These are phyloP conservation scores for Fusarium mundagurra DNA, from an alignment of 2,329 filamentous ascomycete genomes.

Conservation along the genomic window DNA sequence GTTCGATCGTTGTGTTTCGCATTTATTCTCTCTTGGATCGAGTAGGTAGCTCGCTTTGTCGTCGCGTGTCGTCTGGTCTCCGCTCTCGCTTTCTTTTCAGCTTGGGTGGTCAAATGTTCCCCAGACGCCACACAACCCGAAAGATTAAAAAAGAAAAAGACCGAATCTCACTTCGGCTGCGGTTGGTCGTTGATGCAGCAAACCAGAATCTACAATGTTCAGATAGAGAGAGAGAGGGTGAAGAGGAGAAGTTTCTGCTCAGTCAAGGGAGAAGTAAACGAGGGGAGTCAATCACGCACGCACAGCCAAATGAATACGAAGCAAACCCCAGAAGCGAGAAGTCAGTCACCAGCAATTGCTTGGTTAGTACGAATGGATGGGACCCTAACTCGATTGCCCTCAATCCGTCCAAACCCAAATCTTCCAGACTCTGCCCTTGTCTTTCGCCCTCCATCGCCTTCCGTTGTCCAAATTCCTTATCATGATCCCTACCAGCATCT, in stretches of 20 bases:
- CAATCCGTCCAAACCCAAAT: conserved; percentile 14
- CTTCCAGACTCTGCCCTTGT: conserved; percentile 11
- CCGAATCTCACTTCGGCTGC: background rate
- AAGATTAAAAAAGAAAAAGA: conserved; percentile 4
- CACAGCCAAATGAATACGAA: conserved; percentile 34
- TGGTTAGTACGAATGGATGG: conserved; percentile 6
- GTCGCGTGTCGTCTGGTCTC: conserved; percentile 23
- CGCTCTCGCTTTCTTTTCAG: conserved; percentile 18
- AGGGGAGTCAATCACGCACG: conserved; percentile 17
- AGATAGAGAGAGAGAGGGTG: conserved; percentile 24
- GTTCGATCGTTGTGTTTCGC: conserved; percentile 16
- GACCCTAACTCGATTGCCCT: conserved; percentile 30
- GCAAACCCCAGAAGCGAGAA: conserved; percentile 37
- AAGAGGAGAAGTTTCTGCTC: background rate
- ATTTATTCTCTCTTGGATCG: conserved; percentile 6
- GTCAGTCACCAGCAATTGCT: conserved; percentile 24
- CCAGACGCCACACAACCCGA: conserved; percentile 16
- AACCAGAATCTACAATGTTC: conserved; percentile 1
- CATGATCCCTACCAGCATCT: conserved; percentile 35
- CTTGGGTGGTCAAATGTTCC: conserved; percentile 10
- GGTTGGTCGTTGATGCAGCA: conserved; percentile 2
- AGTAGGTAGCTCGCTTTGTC: conserved; percentile 2
- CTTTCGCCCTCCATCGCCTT: conserved; percentile 2
- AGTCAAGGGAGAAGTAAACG: conserved; percentile 27
- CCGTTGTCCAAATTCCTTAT: conserved; percentile 34